Evolutionary conservation across 257 asterid genomes (phyloP), one percentile per base, ranked within the genome.

Genomic region (Salvia miltiorrhiza): DNA sequence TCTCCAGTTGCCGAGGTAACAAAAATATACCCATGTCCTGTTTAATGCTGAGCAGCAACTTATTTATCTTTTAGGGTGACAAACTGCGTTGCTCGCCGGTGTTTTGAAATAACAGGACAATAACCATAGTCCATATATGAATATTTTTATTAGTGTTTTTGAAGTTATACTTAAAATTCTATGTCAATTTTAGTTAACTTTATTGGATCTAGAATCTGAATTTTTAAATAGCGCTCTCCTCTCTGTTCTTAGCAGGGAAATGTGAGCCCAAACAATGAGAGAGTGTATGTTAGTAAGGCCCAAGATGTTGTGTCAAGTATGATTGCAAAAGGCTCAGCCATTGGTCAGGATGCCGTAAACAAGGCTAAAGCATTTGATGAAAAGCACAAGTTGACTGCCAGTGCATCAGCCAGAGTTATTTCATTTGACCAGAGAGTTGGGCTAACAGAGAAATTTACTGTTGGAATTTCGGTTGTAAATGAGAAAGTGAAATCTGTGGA

Each of bases 361-460:
- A 90, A 88, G 83, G 99, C 99, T 69, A 93, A 82, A 79, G 97
- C 95, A 74, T 93, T 93, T 79, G 97, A 93, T 82, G 95, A 93
- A 81, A 93, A 87, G 82, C 99, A 88, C 72, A 75, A 73, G 67
- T 76, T 90, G 80, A 84, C 85, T 20, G 99, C 99, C 74, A 89
- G 82, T 82, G 99, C 99, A 75, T 93, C 99, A 71, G 97, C 96
- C 40, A 84, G 81, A 81, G 97, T 88, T 13, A 81, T 67, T 76
- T 93, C 96, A 59, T 83, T 93, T 62, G 97, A 93, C 75, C 82
- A 76, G 75, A 88, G 90, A 81, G 97, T 93, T 33, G 96, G 96
- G 57, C 81, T 93, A 66, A 79, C 91, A 6, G 94, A 90, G 65
- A 93, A 93, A 67, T 67, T 93, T 59, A 90, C 82, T 7, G 97